Conservation (phyloP, 2,329 filamentous ascomycete genomes). For the Gremmenia infestans region DNA sequence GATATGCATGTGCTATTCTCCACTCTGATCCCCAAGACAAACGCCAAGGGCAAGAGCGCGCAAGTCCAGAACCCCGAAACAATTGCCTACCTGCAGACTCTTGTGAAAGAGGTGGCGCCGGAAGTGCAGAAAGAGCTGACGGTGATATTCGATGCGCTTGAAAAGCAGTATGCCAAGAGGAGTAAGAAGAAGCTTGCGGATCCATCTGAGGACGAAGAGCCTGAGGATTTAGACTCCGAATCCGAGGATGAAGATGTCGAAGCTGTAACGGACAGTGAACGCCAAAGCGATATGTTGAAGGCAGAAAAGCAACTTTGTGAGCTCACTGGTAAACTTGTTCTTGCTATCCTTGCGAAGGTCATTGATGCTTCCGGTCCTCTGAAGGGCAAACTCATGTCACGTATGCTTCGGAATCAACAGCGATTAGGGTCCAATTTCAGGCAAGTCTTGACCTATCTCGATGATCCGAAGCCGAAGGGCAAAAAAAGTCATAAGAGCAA, state of each 20-base stretch:
- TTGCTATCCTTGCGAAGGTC: slow-evolving; percentile 70
- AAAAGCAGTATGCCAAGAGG: slow-evolving; percentile 72
- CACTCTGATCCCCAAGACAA: slow-evolving; percentile 53
- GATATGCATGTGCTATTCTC: slow-evolving; percentile 80
- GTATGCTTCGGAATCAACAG: slow-evolving; percentile 73
- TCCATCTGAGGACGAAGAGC: slow-evolving; percentile 68
- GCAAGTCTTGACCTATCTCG: slow-evolving; percentile 75
- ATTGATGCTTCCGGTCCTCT: slow-evolving; percentile 60
- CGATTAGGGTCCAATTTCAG: slow-evolving; percentile 81
- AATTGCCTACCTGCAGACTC: slow-evolving; percentile 50
- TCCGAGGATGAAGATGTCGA: slow-evolving; percentile 55
- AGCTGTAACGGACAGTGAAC: slow-evolving; percentile 51
- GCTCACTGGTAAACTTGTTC: slow-evolving; percentile 76
- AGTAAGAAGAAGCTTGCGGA: slow-evolving; percentile 57
- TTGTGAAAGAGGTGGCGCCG: slow-evolving; percentile 65
- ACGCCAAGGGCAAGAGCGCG: slow-evolving; percentile 32
- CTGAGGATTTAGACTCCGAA: slow-evolving; percentile 58
- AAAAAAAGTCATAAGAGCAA: slow-evolving; percentile 34
- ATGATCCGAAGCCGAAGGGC: slow-evolving; percentile 55
- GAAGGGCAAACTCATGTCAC: slow-evolving; percentile 60
- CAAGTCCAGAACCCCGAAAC: slow-evolving; percentile 43
- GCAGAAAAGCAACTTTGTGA: slow-evolving; percentile 84
- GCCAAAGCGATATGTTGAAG: slow-evolving; percentile 61
- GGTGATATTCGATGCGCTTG: slow-evolving; percentile 70
- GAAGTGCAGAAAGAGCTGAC: slow-evolving; percentile 62